These are phyloP conservation scores for Pseudocercospora musae DNA, from an alignment of 2,329 filamentous ascomycete species.

Conservation along the genomic window DNA sequence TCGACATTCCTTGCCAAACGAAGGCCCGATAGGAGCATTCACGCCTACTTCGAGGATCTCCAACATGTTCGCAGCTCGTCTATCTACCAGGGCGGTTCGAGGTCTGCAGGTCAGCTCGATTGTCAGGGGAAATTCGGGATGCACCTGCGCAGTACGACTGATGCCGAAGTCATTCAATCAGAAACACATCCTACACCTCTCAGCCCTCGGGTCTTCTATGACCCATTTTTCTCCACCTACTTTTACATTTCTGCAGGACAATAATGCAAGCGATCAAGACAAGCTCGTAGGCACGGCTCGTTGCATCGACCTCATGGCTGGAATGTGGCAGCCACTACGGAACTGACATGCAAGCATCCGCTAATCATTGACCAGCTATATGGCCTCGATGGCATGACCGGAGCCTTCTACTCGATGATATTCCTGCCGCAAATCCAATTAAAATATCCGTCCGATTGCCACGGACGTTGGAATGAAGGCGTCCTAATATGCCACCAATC, in stretches of 20 bases:
- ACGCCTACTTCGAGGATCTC: neutral
- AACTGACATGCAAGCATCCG: neutral
- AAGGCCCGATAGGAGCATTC: neutral
- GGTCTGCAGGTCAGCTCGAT: neutral
- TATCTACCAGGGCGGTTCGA: neutral
- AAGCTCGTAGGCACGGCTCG: neutral
- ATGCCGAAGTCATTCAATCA: neutral
- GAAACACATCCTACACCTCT: neutral
- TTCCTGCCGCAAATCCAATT: neutral
- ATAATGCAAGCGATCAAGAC: neutral
- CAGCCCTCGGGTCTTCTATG: no score
- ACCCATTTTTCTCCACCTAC: neutral
- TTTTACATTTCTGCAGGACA: neutral
- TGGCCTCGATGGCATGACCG: neutral
- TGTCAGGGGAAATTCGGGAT: neutral
- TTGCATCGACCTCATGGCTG: neutral
- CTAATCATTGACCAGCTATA: neutral
- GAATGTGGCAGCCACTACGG: neutral
- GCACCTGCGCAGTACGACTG: neutral
- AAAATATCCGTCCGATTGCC: neutral
- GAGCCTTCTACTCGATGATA: neutral
- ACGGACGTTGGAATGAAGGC: neutral
- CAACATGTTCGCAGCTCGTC: neutral
- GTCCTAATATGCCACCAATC: no score
- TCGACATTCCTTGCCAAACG: neutral